A percentile compares a stretch with the other conserved stretches of the same genome.
Evolutionary conservation across 2,329 filamentous ascomycete genomes (phyloP).

Genomic region (Colletotrichum sp.): DNA sequence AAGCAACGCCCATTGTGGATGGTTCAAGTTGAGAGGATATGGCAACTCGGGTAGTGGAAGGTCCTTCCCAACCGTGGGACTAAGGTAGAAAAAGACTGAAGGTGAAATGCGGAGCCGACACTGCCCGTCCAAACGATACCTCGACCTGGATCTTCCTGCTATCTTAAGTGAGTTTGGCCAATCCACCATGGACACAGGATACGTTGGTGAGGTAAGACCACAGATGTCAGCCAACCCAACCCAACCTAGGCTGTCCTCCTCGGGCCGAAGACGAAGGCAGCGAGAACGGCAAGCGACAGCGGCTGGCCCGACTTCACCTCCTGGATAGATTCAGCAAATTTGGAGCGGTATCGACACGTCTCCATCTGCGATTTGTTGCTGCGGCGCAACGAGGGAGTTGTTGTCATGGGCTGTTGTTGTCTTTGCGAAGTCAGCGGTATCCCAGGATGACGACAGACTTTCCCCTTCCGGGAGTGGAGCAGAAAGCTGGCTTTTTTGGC

Average conservation of each 20-base stretch:
- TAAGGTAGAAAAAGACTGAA: background rate
- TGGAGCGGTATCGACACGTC: background rate
- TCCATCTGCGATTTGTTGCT: background rate
- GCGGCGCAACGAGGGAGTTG: background rate
- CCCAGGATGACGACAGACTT: conserved; percentile 21
- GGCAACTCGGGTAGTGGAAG: background rate
- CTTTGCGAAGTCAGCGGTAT: conserved; percentile 17
- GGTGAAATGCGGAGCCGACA: background rate
- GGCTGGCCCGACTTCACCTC: background rate
- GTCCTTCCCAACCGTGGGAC: background rate
- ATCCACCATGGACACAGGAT: background rate
- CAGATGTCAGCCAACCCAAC: background rate
- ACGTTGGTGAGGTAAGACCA: background rate
- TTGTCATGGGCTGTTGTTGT: conserved; percentile 3
- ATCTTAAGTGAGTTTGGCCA: background rate
- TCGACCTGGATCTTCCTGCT: background rate
- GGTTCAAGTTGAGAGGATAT: background rate
- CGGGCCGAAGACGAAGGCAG: background rate
- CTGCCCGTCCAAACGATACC: background rate
- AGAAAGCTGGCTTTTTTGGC: conserved; percentile 7
- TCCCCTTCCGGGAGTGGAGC: conserved; percentile 20
- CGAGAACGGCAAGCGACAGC: background rate
- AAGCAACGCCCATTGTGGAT: background rate
- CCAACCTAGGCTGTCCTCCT: background rate
- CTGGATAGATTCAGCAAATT: background rate